Conservation (phyloP, 1,284 basidiomycete genomes). For the Ceratobasidium sp. region DNA sequence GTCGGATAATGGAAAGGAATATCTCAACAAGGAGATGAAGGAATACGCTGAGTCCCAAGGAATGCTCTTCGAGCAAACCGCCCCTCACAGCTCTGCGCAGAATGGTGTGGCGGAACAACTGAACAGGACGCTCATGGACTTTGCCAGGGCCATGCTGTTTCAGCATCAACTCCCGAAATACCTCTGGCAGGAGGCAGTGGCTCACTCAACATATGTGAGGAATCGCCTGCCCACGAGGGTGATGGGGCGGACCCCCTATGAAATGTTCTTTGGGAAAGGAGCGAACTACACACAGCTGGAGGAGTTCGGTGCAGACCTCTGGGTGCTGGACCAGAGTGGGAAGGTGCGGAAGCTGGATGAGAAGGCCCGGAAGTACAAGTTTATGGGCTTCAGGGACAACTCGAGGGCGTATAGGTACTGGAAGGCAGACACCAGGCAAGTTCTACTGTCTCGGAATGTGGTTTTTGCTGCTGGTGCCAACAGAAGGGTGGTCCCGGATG, state of each 20-base stretch:
- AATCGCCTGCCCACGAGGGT: background rate
- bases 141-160: background rate
- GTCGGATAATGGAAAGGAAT: slow-evolving; percentile 50
- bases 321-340: background rate
- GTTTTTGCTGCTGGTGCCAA: background rate
- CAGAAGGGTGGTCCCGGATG: too few species aligned
- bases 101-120: background rate
- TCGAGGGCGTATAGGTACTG: background rate
- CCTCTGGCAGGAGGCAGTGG: background rate
- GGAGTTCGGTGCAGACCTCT: slow-evolving; percentile 14
- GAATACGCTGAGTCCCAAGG: slow-evolving; percentile 43
- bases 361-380: background rate
- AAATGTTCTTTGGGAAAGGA: background rate
- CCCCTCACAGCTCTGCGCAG: background rate
- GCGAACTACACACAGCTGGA: background rate
- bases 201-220: background rate
- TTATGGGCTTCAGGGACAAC: background rate
- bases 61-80: slow-evolving; percentile 39
- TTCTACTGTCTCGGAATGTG: background rate
- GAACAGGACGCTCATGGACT: background rate
- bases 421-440: background rate
- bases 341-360: background rate
- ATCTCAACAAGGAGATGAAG: slow-evolving; percentile 46
- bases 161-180: background rate
- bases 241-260: slow-evolving; percentile 2